Percentiles rank a stretch among this genome's conserved stretches.
phyloP scores from a whole-genome alignment of 208 protist species.

The Porcisia hertigi region DNA sequence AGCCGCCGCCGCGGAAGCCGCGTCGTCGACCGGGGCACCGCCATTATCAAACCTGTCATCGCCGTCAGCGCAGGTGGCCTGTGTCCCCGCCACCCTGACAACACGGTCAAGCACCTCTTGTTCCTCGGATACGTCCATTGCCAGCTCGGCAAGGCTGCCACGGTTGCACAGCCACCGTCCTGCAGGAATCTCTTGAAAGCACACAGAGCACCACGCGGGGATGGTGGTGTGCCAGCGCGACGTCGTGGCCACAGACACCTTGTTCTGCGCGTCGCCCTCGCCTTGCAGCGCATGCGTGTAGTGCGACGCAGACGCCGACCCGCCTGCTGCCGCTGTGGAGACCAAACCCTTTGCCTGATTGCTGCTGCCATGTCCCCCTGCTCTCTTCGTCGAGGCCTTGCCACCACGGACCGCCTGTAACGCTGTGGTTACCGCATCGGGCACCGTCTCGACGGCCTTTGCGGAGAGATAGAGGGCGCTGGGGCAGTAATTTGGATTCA shows the following conservation, averaged over 20 bases:
- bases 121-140: constrained; percentile 44
- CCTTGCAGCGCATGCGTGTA: constrained; percentile 1
- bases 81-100: neutral
- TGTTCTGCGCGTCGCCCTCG: neutral
- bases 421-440: neutral
- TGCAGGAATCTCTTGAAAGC: constrained; percentile 46
- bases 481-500: constrained; percentile 47
- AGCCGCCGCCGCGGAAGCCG: neutral
- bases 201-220: constrained; percentile 47
- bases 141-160: constrained; percentile 42
- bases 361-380: neutral
- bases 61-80: neutral
- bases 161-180: constrained; percentile 53
- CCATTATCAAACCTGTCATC: neutral
- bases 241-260: neutral
- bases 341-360: neutral
- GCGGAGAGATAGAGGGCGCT: constrained; percentile 54
- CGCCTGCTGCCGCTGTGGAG: neutral
- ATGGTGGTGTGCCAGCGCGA: constrained; percentile 33
- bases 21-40: neutral
- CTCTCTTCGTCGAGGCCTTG: neutral
- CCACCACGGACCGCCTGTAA: neutral
- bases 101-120: constrained; percentile 23
- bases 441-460: constrained; percentile 8
- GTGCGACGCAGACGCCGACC: constrained; percentile 1